A percentile compares a stretch with the other conserved stretches of the same genome.
Conservation (phyloP, 75 land plant genomes). For the Larix kaempferi region DNA sequence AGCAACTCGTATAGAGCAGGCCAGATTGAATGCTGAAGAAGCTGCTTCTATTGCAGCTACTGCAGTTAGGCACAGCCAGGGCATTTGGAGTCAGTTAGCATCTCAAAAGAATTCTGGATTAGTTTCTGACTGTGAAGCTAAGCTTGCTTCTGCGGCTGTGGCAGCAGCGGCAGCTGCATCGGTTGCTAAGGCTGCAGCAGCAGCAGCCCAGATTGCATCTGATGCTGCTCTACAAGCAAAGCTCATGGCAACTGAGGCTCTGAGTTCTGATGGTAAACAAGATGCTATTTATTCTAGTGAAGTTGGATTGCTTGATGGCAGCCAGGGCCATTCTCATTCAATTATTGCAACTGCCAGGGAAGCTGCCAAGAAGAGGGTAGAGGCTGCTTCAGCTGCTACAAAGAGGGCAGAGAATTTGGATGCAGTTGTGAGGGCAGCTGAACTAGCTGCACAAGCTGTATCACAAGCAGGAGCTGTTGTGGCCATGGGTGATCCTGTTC, state of each 20-base stretch:
- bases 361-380: slow-evolving; percentile 57
- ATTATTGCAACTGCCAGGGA: slow-evolving; percentile 53
- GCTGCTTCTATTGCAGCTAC: slow-evolving; percentile 62
- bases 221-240: slow-evolving; percentile 80
- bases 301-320: slow-evolving; percentile 12
- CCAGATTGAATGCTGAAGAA: slow-evolving; percentile 60
- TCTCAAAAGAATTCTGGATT: slow-evolving; percentile 42
- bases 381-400: slow-evolving; percentile 70
- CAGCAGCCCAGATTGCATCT: slow-evolving; percentile 78
- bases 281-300: slow-evolving; percentile 9
- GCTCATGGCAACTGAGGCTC: slow-evolving; percentile 61
- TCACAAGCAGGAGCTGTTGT: slow-evolving; percentile 75
- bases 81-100: slow-evolving; percentile 57
- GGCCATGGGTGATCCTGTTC: slow-evolving; percentile 86
- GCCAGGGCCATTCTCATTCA: slow-evolving; percentile 25
- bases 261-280: slow-evolving; percentile 14
- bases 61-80: slow-evolving; percentile 59
- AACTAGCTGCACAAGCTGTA: slow-evolving; percentile 84
- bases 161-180: slow-evolving; percentile 80
- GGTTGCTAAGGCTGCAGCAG: slow-evolving; percentile 89
- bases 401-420: slow-evolving; percentile 78
- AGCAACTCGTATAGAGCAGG: slow-evolving; percentile 33
- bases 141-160: slow-evolving; percentile 71
- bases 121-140: slow-evolving; percentile 39
- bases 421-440: slow-evolving; percentile 90